Conservation (phyloP, 1,284 basidiomycete genomes). For the Omphalotus olearius region DNA sequence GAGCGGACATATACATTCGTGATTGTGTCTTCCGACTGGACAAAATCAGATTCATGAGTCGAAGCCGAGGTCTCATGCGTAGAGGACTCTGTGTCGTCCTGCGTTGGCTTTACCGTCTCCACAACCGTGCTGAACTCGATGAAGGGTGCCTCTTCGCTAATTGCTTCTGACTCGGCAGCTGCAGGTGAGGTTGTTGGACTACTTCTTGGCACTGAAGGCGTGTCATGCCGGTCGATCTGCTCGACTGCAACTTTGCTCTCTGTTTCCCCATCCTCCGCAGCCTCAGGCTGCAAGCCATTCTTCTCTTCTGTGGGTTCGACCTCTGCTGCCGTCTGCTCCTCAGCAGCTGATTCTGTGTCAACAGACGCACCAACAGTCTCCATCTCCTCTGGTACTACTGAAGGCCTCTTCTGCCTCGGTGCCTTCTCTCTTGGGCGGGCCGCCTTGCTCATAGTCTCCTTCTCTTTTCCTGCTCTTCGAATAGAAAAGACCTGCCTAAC, state of each 20-base stretch:
- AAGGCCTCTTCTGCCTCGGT: conserved; percentile 7
- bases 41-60: background rate
- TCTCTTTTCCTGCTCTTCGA: no score
- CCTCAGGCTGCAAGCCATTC: background rate
- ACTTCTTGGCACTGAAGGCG: no score
- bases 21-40: background rate
- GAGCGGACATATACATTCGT: background rate
- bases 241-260: no score
- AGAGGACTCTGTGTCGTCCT: background rate
- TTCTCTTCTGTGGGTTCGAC: background rate
- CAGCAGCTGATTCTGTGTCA: no score
- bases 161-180: no score
- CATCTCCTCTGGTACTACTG: conserved; percentile 6
- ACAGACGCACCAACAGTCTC: background rate
- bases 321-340: background rate
- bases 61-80: background rate
- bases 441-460: no score
- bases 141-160: no score
- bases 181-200: no score
- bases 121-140: no score
- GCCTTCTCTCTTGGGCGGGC: background rate
- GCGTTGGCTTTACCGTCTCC: no score
- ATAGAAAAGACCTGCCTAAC: background rate
- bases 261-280: background rate
- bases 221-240: no score